Base-by-base conservation (phyloP, 805 yeast species). In the Saccharomyces kudriavzevii region DNA sequence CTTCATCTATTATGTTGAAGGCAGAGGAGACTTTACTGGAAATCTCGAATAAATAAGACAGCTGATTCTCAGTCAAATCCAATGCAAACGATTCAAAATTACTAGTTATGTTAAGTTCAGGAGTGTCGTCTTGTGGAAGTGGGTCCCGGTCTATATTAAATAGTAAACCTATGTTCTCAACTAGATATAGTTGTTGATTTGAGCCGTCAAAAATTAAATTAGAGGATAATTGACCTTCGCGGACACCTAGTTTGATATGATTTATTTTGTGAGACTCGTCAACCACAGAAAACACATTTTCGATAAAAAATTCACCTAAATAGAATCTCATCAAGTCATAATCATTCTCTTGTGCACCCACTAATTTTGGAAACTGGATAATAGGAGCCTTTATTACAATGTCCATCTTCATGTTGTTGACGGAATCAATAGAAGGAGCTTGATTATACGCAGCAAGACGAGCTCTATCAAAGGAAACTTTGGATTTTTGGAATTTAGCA, bases 391-490 rank as follows among this genome's bases (percentile, higher is more conserved):
- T 78, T 14, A 94, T 75, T 17, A 80, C 69, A 31, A 95, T 70
- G 60, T 91, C 87, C 64, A 91, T 79, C 58, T 83, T 82, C 70
- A 90, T 82, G 55, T 79, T 75, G 50, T 71, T 78, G 14, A 73
- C 75, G 8, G 69, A 53, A 46, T 79, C 78, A 46, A 84, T 75
- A 57, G 82, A 83, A 47, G 74, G 81, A 0, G 94, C 94, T 66
- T 88, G 96, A 59, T 85, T 81, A 59, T 89, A 79, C 0, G 98
- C 96, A 10, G 90, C 88, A 62, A 85, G 89, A 54, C 98, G 79
- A 0, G 98, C 96, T 22, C 79, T 74, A 63, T 94, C 99, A 68
- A 87, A 95, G n/a, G 91, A 76, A 3, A 80, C 81, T 68, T 94
- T 94, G 96, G 92, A 89, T 60, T 79, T 79, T 54, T 82, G 85